Evolutionary conservation across 208 protist genomes (phyloP), one percentile per base, ranked within the genome.

Genomic region (Crithidia fasciculata): DNA sequence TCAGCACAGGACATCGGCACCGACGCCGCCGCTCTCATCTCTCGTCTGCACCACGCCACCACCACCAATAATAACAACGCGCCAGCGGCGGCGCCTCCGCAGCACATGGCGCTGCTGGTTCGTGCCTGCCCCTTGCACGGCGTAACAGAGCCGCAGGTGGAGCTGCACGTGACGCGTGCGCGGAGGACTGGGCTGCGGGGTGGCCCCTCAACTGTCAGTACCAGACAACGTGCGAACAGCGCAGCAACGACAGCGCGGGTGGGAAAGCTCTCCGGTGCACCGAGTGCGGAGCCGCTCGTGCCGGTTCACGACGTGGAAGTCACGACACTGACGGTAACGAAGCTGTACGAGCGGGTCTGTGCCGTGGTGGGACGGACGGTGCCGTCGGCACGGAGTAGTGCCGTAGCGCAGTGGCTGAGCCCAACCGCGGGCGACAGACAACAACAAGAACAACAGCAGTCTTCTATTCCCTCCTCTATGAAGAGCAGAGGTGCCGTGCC

Each of bases 91-190:
- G 45, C 61, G 4, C 9, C 61, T 41, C 13, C 47, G 16, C 78
- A 91, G n/a, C 61, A 54, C 16, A 19, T 91, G 58, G 55, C 72
- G 6, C 71, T 91, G 2, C 15, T 88, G 2, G 73, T 88, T 13
- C 79, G 80, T 18, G 79, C 76, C 16, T 86, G 80, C 47, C 72
- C 74, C 5, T 18, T 73, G 41, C 47, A 62, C 5, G 74, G 74
- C 3, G 28, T 72, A 3, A n/a, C 44, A 8, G 60, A 43, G 5
- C 74, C 74, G 12, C 66, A 69, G 63, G 52, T 78, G 40, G 66
- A 78, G 66, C 53, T 72, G 66, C 74, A 41, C 61, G 66, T 62
- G 44, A 52, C 74, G 45, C 66, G 59, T 43, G 47, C 41, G 19
- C 66, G 39, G 52, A 50, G 45, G 6, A n/a, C 19, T 55, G 61